phyloP scores from a whole-genome alignment of 352 stramenopile genomes.

The Globisporangium takayamanum region DNA sequence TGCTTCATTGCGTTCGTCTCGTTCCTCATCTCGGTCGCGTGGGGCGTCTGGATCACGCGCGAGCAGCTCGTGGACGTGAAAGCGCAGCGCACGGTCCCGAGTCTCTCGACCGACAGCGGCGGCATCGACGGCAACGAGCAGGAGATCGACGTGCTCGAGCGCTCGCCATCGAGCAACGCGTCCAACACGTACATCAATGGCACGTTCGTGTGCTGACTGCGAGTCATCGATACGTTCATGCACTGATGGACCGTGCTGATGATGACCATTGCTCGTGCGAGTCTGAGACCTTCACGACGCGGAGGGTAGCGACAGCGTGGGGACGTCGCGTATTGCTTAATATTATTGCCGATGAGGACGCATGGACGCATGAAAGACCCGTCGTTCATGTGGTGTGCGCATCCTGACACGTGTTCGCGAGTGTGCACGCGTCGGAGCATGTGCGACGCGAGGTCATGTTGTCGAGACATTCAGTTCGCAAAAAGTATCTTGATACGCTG shows the following conservation, averaged over 20 bases:
- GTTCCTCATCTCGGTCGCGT: slow-evolving; percentile 53
- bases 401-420: too few relatives aligned
- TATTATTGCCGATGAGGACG: too few relatives aligned
- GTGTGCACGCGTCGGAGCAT: too few relatives aligned
- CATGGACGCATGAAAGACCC: too few relatives aligned
- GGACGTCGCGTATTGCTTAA: too few relatives aligned
- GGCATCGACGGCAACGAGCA: not conserved
- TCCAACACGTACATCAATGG: slow-evolving; percentile 14
- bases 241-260: not conserved
- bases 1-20: slow-evolving; percentile 56
- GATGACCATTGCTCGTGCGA: too few relatives aligned
- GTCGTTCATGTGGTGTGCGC: too few relatives aligned
- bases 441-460: too few relatives aligned
- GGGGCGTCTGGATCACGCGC: slow-evolving; percentile 39
- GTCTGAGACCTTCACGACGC: too few relatives aligned
- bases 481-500: too few relatives aligned
- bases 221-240: not conserved
- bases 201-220: slow-evolving; percentile 13
- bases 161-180: slow-evolving; percentile 14
- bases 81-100: not conserved
- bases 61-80: slow-evolving; percentile 11
- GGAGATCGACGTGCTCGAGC: slow-evolving; percentile 14
- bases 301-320: too few relatives aligned
- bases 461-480: too few relatives aligned
- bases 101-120: not conserved